A percentile compares a stretch with the other conserved stretches of the same genome.
Conservation (phyloP, 306 rosid genomes). For the Sechiopsis laciniata region DNA sequence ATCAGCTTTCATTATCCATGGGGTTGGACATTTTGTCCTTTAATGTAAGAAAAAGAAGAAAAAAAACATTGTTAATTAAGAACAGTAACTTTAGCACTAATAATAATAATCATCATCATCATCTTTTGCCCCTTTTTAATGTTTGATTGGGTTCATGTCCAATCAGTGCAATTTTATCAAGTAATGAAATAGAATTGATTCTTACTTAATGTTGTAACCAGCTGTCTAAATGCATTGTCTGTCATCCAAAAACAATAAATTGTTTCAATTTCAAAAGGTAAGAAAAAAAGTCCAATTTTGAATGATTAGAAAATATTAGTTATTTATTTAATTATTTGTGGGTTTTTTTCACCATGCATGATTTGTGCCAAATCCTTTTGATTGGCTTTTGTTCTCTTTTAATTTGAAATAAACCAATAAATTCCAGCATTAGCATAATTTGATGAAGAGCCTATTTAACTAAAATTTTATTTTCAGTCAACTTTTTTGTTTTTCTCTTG, state of each 20-base stretch:
- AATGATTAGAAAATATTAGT: slow-evolving; percentile 51
- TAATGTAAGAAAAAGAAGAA: background rate
- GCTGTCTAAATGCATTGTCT: slow-evolving; percentile 76
- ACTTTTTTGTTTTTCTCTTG: no score
- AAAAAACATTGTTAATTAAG: background rate
- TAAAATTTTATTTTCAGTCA: no score
- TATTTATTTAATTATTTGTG: slow-evolving; percentile 16
- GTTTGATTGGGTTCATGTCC: slow-evolving; percentile 52
- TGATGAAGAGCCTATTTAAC: no score
- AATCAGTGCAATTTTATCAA: slow-evolving; percentile 38
- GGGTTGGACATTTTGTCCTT: slow-evolving; percentile 30
- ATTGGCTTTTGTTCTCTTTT: background rate
- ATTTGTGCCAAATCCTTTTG: slow-evolving; percentile 32
- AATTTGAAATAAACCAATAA: slow-evolving; percentile 2
- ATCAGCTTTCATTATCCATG: slow-evolving; percentile 30
- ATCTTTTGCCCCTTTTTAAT: slow-evolving; percentile 15
- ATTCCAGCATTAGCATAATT: no score
- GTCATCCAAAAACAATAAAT: background rate
- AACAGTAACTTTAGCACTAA: slow-evolving; percentile 14
- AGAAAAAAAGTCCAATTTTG: slow-evolving; percentile 36
- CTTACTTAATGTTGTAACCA: slow-evolving; percentile 69
- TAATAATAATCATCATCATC: slow-evolving; percentile 21
- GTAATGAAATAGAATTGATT: slow-evolving; percentile 65
- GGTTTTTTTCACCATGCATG: slow-evolving; percentile 53
- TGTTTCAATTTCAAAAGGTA: background rate